These are phyloP conservation scores for Primulina tabacum DNA, from an alignment of 257 asterid genomes.

Conservation along the genomic window DNA sequence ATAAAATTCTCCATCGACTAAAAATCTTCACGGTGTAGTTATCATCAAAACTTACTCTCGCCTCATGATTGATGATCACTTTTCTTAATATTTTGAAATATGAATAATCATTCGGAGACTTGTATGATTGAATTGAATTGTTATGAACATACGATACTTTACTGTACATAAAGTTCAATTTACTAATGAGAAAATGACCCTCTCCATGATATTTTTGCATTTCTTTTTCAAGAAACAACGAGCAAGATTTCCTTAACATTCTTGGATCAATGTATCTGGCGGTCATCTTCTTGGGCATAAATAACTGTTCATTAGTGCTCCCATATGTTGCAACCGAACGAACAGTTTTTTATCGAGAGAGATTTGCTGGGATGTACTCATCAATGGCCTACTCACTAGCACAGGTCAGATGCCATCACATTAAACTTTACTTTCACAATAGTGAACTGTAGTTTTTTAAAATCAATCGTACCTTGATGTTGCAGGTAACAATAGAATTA, in stretches of 20 bases:
- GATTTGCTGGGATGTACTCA: constrained; percentile 36
- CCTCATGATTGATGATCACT: no score
- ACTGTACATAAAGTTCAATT: not conserved
- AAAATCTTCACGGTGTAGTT: not conserved
- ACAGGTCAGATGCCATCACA: constrained; percentile 9
- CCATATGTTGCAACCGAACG: constrained; percentile 32
- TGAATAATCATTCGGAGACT: not conserved
- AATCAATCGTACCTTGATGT: not conserved
- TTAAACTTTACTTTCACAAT: not conserved
- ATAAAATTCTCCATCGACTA: no score
- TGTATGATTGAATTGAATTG: not conserved
- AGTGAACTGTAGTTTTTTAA: not conserved
- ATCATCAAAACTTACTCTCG: not conserved
- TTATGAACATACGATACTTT: not conserved
- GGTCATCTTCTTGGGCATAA: constrained; percentile 23
- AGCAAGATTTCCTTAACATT: not conserved
- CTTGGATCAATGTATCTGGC: constrained; percentile 17
- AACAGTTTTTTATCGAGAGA: constrained; percentile 30
- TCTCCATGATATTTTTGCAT: not conserved
- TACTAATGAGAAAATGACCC: no score
- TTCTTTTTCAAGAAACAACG: not conserved
- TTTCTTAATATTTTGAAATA: not conserved
- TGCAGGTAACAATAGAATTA: constrained; percentile 28
- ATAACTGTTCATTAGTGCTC: constrained; percentile 20
- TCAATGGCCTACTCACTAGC: constrained; percentile 32